Conservation (phyloP, 495 filamentous ascomycete species). For the Penicillium bialowiezense region DNA sequence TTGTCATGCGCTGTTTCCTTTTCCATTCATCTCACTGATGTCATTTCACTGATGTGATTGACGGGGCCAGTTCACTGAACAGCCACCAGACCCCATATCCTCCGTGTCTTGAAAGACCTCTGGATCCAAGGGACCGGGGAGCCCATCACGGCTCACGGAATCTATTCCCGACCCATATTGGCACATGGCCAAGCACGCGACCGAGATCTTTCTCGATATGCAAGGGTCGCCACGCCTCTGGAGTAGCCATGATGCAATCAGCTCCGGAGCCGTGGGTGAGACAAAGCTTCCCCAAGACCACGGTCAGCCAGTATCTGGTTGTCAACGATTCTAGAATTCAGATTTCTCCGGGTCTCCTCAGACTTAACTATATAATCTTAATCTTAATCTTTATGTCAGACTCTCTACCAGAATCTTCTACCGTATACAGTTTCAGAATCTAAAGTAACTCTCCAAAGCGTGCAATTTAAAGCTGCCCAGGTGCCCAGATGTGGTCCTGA, state of each 20-base stretch:
- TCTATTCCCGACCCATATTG: background rate
- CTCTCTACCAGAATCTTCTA: background rate
- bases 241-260: conserved; percentile 1
- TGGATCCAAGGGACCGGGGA: background rate
- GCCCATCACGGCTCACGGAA: background rate
- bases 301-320: too few relatives aligned
- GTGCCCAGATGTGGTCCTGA: too few relatives aligned
- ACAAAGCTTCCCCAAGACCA: background rate
- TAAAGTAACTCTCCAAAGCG: too few relatives aligned
- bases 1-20: background rate
- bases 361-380: background rate
- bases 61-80: background rate
- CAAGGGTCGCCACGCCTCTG: conserved; percentile 4
- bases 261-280: background rate
- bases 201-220: background rate
- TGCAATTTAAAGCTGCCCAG: too few relatives aligned
- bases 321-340: too few relatives aligned
- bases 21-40: too few relatives aligned
- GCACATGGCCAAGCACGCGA: conserved; percentile 7
- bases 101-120: background rate
- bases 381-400: too few relatives aligned
- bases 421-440: too few relatives aligned
- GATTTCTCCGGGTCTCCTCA: too few relatives aligned
- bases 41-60: too few relatives aligned
- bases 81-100: background rate